These are phyloP conservation scores for Gyrodon lividus DNA, from an alignment of 768 basidiomycete species.

Conservation along the genomic window DNA sequence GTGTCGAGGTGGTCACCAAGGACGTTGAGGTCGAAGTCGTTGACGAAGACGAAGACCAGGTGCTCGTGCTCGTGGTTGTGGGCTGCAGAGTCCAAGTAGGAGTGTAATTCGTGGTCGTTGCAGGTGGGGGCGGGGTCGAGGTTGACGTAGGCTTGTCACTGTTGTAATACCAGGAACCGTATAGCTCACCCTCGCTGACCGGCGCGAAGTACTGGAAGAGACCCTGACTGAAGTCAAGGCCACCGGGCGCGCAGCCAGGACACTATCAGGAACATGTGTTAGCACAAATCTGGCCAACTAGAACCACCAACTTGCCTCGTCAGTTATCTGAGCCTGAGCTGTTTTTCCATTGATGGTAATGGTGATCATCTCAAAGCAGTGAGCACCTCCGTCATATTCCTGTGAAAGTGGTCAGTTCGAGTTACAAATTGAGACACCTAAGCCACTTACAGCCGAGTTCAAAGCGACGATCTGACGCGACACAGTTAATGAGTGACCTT, in stretches of 20 bases:
- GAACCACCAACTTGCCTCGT: conserved; percentile 34
- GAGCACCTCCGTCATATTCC: conserved; percentile 40
- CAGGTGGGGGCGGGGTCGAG: conserved; percentile 13
- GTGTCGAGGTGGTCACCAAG: neutral
- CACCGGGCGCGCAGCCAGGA: conserved; percentile 35
- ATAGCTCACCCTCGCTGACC: conserved; percentile 33
- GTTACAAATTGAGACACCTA: neutral
- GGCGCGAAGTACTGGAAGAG: conserved; percentile 46
- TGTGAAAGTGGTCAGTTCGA: conserved; percentile 14
- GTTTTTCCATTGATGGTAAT: conserved; percentile 40
- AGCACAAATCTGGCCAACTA: neutral
- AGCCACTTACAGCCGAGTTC: conserved; percentile 35
- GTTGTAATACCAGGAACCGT: conserved; percentile 42
- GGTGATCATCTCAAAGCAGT: conserved; percentile 47
- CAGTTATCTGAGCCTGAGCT: conserved; percentile 42
- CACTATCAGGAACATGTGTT: conserved; percentile 32
- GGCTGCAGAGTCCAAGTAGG: conserved; percentile 17
- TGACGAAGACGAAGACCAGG: conserved; percentile 1
- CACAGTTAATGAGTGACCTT: neutral
- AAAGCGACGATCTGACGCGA: conserved; percentile 43
- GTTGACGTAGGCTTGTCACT: conserved; percentile 20
- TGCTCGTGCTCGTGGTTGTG: conserved; percentile 12
- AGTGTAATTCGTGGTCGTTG: conserved; percentile 20
- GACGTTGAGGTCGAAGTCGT: conserved; percentile 11
- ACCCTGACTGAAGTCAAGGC: conserved; percentile 46